Conservation (phyloP, 2,329 filamentous ascomycete genomes). For the Pleoardoris graminearum region DNA sequence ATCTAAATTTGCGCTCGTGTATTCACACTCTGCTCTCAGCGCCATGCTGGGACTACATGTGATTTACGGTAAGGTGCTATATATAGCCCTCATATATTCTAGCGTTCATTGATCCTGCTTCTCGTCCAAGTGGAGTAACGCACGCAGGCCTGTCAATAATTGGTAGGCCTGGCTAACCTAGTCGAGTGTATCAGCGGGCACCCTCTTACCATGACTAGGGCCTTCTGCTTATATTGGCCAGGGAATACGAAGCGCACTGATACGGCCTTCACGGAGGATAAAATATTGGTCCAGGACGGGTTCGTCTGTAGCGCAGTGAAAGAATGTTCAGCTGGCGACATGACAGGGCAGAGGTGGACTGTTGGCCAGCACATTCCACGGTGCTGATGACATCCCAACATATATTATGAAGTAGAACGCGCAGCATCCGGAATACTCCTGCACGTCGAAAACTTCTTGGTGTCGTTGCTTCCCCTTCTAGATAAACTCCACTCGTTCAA, state of each 20-base stretch:
- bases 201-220: neutral
- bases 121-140: neutral
- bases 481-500: conserved; percentile 45
- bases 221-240: conserved; percentile 3
- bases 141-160: neutral
- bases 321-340: neutral
- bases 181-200: neutral
- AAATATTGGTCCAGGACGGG: neutral
- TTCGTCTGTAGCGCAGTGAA: neutral
- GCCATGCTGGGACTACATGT: neutral
- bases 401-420: too few relatives aligned
- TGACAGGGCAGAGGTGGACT: too few relatives aligned
- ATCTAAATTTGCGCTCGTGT: neutral
- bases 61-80: neutral
- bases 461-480: too few relatives aligned
- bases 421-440: too few relatives aligned
- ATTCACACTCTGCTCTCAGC: neutral
- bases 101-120: neutral
- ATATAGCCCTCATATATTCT: neutral
- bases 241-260: conserved; percentile 2
- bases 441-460: too few relatives aligned
- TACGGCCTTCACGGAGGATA: neutral
- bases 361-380: too few relatives aligned
- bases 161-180: neutral
- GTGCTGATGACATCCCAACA: neutral